A percentile compares a stretch with the other conserved stretches of the same genome.
Evolutionary conservation across 208 protist species (phyloP).

Genomic region (Trypanosoma melophagium): DNA sequence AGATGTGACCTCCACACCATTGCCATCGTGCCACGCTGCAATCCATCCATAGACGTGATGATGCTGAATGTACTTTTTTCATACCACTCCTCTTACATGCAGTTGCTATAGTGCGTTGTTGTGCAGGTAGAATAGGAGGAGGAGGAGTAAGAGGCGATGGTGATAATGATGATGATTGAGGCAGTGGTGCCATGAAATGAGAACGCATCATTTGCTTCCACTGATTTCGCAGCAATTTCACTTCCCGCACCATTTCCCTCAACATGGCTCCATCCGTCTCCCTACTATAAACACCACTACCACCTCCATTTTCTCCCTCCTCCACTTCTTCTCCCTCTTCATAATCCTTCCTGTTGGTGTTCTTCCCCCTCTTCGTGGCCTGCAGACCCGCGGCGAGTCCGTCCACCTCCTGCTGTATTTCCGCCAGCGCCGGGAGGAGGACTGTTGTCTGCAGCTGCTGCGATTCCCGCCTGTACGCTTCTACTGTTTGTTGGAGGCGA

Average conservation of each 20-base stretch:
- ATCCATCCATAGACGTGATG: constrained; percentile 7
- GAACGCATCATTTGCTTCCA: constrained; percentile 39
- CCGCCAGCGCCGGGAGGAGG: constrained; percentile 21
- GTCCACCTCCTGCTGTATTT: constrained; percentile 27
- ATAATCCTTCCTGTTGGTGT: no score
- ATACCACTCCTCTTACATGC: no score
- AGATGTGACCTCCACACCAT: constrained; percentile 14
- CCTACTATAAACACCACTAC: neutral
- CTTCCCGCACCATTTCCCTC: constrained; percentile 34
- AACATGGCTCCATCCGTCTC: constrained; percentile 3
- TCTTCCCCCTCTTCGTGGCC: no score
- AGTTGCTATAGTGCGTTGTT: no score
- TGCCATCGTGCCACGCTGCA: constrained; percentile 23
- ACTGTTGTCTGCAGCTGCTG: constrained; percentile 16
- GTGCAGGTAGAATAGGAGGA: neutral
- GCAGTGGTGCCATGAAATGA: neutral
- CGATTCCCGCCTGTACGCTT: constrained; percentile 3
- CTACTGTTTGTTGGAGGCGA: constrained; percentile 5
- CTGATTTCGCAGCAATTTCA: constrained; percentile 48
- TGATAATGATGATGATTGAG: neutral
- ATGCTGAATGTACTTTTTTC: no score
- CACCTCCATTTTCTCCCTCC: no score
- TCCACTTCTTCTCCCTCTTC: no score
- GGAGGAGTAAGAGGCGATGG: neutral
- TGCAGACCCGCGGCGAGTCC: neutral